A percentile compares a stretch with the other conserved stretches of the same genome.
phyloP scores from a whole-genome alignment of 2,329 filamentous ascomycete genomes.

The Aspergillus versicolor region DNA sequence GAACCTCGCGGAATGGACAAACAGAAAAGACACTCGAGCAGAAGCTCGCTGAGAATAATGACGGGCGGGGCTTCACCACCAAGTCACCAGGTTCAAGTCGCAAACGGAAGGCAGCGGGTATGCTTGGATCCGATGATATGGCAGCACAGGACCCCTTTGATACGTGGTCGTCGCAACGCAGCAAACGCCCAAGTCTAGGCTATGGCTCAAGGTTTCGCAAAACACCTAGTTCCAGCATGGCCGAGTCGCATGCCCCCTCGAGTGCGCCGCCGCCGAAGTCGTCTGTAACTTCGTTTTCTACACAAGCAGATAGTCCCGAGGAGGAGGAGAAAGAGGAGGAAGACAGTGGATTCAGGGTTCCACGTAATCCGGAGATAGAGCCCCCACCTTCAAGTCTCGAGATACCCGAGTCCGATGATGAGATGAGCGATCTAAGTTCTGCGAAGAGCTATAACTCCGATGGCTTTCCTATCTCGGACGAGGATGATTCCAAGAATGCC shows the following conservation, averaged over 20 bases:
- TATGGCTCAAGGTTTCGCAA: conserved; percentile 13
- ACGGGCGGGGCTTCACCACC: neutral
- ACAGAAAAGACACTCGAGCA: conserved; percentile 20
- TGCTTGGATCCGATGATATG: conserved; percentile 1
- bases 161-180: conserved; percentile 10
- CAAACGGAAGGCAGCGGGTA: conserved; percentile 15
- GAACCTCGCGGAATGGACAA: neutral
- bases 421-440: conserved; percentile 30
- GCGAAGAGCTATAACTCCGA: conserved; percentile 30
- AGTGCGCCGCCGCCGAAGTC: conserved; percentile 10
- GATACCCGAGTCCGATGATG: conserved; percentile 26
- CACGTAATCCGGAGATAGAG: conserved; percentile 23
- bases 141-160: conserved; percentile 10
- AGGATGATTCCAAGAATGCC: conserved; percentile 5
- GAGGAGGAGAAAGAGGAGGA: conserved; percentile 12
- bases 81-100: conserved; percentile 9
- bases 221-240: conserved; percentile 17
- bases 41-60: conserved; percentile 20
- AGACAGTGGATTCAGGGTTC: conserved; percentile 22
- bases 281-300: conserved; percentile 8
- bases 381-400: conserved; percentile 20
- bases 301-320: neutral
- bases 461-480: conserved; percentile 18
- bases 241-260: conserved; percentile 9
- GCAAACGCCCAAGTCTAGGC: conserved; percentile 13